Conservation (phyloP, 2,329 filamentous ascomycete genomes). For the Aspergillus texensis region DNA sequence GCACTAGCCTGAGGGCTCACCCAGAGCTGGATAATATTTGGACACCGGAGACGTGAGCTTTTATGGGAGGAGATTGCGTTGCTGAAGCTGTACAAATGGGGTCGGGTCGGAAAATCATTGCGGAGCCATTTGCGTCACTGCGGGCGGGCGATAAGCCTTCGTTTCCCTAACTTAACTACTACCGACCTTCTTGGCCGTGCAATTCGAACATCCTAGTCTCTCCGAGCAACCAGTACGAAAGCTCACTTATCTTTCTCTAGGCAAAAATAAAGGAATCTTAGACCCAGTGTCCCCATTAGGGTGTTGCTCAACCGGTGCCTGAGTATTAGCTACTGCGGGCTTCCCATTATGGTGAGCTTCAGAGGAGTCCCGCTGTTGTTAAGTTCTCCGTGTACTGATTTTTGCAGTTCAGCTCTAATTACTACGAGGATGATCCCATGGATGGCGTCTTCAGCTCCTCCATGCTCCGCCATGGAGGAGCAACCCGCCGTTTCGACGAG, state of each 20-base stretch:
- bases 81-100: constrained; percentile 26
- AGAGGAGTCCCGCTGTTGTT: background rate
- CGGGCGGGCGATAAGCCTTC: constrained; percentile 24
- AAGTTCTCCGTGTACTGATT: constrained; percentile 18
- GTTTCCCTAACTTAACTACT: constrained; percentile 9
- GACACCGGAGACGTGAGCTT: background rate
- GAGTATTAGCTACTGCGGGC: background rate
- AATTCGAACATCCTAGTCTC: background rate
- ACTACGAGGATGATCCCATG: constrained; percentile 57
- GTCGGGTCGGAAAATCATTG: constrained; percentile 46
- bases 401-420: constrained; percentile 48
- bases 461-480: constrained; percentile 54
- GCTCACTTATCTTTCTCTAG: no score
- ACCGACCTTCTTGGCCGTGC: background rate
- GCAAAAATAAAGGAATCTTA: background rate
- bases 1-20: background rate
- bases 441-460: constrained; percentile 56
- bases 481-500: constrained; percentile 85
- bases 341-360: constrained; percentile 29
- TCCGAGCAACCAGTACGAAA: background rate
- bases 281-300: background rate
- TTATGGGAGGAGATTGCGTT: constrained; percentile 12
- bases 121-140: constrained; percentile 43
- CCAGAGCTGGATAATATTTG: background rate
- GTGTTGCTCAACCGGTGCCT: background rate